phyloP scores from a whole-genome alignment of 306 rosid genomes.

The Albizia julibrissin region DNA sequence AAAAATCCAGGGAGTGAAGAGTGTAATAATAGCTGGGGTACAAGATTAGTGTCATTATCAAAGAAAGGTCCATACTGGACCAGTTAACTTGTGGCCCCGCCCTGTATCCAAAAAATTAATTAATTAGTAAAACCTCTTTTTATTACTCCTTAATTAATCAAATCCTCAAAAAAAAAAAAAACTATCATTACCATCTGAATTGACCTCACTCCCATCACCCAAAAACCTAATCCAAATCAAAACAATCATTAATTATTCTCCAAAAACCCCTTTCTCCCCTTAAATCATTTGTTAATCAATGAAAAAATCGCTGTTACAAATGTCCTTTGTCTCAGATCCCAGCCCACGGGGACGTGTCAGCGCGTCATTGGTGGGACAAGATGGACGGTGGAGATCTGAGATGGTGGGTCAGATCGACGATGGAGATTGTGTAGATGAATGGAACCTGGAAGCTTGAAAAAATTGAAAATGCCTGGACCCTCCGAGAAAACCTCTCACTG shows the following conservation, averaged over 20 bases:
- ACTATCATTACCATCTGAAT: neutral
- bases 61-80: slow-evolving; percentile 31
- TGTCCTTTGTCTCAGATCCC: neutral
- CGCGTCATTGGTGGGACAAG: neutral
- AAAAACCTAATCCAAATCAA: slow-evolving; percentile 33
- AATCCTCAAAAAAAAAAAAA: neutral
- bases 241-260: slow-evolving; percentile 35
- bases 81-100: slow-evolving; percentile 28
- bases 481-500: slow-evolving; percentile 58
- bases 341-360: neutral
- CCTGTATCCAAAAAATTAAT: neutral
- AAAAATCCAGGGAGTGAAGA: neutral
- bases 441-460: neutral
- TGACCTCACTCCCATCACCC: slow-evolving; percentile 25
- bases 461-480: slow-evolving; percentile 38
- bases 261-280: neutral
- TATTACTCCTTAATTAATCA: slow-evolving; percentile 25
- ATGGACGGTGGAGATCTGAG: neutral
- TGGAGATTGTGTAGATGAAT: neutral
- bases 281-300: slow-evolving; percentile 34
- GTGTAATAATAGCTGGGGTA: slow-evolving; percentile 8
- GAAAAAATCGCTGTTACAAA: neutral
- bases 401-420: slow-evolving; percentile 1
- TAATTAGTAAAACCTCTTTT: neutral
- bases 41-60: slow-evolving; percentile 44